Evolutionary conservation across 1,139 yeast genomes (phyloP).

Genomic region (Sugiyamaella pinicola): DNA sequence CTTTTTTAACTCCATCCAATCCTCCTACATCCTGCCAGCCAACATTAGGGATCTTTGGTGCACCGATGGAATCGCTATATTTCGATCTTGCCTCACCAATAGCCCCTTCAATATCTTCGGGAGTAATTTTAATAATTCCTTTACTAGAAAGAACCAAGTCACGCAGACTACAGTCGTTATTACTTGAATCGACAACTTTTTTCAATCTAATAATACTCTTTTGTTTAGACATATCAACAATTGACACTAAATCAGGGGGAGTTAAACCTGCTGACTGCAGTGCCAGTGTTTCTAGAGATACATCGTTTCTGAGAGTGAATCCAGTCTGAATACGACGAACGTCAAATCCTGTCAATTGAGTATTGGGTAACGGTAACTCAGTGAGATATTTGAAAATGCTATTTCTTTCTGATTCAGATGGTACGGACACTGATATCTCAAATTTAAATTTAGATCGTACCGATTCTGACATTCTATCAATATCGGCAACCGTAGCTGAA

Average conservation of each 20-base stretch:
- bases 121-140: slow-evolving; percentile 58
- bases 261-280: slow-evolving; percentile 91
- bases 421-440: slow-evolving; percentile 75
- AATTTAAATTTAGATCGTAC: slow-evolving; percentile 73
- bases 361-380: slow-evolving; percentile 26
- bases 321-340: slow-evolving; percentile 23
- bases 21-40: slow-evolving; percentile 97
- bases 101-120: slow-evolving; percentile 69
- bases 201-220: slow-evolving; percentile 57
- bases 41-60: slow-evolving; percentile 93
- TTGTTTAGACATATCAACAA: slow-evolving; percentile 65
- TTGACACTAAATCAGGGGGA: slow-evolving; percentile 77
- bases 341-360: slow-evolving; percentile 20
- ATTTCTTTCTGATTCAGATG: slow-evolving; percentile 72
- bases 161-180: slow-evolving; percentile 27
- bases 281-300: slow-evolving; percentile 62
- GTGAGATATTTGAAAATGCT: slow-evolving; percentile 60
- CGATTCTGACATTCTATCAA: slow-evolving; percentile 67
- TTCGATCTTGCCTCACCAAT: slow-evolving; percentile 83
- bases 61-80: slow-evolving; percentile 93
- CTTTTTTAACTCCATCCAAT: slow-evolving; percentile 83
- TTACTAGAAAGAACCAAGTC: slow-evolving; percentile 37
- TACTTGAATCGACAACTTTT: slow-evolving; percentile 33
- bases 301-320: slow-evolving; percentile 49
- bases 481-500: slow-evolving; percentile 70